Percentiles rank a stretch among this genome's conserved stretches.
These are phyloP conservation scores for Hymenoscyphus albidus DNA, from an alignment of 2,329 filamentous ascomycete genomes.

Conservation along the genomic window DNA sequence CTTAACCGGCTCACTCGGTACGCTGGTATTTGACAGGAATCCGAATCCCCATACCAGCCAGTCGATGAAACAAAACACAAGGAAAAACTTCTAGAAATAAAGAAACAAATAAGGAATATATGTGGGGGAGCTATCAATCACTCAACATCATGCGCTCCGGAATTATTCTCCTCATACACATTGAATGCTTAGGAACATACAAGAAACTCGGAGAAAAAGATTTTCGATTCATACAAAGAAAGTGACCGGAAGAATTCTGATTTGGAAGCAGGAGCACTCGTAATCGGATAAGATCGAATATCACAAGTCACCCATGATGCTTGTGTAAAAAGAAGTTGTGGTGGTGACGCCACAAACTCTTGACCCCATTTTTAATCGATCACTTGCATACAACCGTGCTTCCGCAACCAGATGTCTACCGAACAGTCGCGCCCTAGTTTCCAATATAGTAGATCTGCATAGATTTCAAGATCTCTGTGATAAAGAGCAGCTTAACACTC, in stretches of 20 bases:
- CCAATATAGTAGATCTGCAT: not conserved
- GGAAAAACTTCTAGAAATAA: not conserved
- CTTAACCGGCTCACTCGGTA: not conserved
- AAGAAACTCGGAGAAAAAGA: not conserved
- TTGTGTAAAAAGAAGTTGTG: not conserved
- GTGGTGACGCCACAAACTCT: slow-evolving; percentile 8
- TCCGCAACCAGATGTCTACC: slow-evolving; percentile 18
- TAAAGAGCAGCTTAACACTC: not conserved
- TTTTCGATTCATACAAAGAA: not conserved
- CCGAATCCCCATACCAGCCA: not conserved
- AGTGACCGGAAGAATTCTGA: not conserved
- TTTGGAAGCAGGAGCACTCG: not conserved
- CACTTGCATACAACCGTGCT: slow-evolving; percentile 32
- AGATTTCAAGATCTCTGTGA: slow-evolving; percentile 13
- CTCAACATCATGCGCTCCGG: not conserved
- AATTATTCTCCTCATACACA: not conserved
- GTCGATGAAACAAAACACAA: not conserved
- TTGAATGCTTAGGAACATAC: not conserved
- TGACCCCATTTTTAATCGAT: slow-evolving; percentile 19
- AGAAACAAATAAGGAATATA: not conserved
- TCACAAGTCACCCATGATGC: not conserved
- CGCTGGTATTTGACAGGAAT: not conserved
- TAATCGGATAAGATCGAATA: not conserved
- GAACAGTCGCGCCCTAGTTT: slow-evolving; percentile 3
- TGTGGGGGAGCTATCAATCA: not conserved